Evolutionary conservation across 495 filamentous ascomycete genomes (phyloP).

Genomic region (Neurospora sp.): DNA sequence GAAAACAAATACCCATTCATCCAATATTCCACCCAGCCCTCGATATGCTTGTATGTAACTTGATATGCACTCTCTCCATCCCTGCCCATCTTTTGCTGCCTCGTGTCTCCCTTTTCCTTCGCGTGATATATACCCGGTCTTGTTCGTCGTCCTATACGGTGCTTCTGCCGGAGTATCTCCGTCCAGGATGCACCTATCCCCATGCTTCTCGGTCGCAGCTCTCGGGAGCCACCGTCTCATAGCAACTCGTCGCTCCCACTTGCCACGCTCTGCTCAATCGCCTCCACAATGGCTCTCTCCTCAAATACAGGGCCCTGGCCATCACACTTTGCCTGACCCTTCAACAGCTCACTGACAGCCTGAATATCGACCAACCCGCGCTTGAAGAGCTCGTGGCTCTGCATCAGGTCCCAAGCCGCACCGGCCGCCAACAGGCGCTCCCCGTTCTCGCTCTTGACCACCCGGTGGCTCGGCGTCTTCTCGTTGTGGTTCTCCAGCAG

Average conservation of each 20-base stretch:
- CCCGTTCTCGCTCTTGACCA: constrained; percentile 58
- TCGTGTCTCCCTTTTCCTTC: neutral
- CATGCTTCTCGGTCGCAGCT: neutral
- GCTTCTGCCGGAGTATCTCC: neutral
- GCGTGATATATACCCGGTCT: neutral
- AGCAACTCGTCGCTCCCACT: constrained; percentile 66
- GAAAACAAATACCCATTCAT: neutral
- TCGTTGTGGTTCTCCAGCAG: constrained; percentile 45
- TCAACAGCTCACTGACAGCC: constrained; percentile 64
- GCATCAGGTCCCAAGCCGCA: constrained; percentile 87
- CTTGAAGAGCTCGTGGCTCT: constrained; percentile 69
- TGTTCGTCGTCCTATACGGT: neutral
- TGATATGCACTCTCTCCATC: neutral
- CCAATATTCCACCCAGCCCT: neutral
- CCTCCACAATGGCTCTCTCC: constrained; percentile 59
- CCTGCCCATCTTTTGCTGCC: neutral
- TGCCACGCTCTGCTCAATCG: constrained; percentile 69
- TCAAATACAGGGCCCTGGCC: constrained; percentile 86
- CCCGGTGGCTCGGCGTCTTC: constrained; percentile 55
- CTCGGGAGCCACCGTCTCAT: constrained; percentile 23
- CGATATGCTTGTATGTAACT: neutral
- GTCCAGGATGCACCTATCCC: neutral
- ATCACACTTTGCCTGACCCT: constrained; percentile 72
- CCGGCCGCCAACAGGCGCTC: constrained; percentile 68
- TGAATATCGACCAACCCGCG: constrained; percentile 76